A percentile compares a stretch with the other conserved stretches of the same genome.
Evolutionary conservation across 2,329 filamentous ascomycete species (phyloP).

Genomic region (Amesomyces nigricolor): DNA sequence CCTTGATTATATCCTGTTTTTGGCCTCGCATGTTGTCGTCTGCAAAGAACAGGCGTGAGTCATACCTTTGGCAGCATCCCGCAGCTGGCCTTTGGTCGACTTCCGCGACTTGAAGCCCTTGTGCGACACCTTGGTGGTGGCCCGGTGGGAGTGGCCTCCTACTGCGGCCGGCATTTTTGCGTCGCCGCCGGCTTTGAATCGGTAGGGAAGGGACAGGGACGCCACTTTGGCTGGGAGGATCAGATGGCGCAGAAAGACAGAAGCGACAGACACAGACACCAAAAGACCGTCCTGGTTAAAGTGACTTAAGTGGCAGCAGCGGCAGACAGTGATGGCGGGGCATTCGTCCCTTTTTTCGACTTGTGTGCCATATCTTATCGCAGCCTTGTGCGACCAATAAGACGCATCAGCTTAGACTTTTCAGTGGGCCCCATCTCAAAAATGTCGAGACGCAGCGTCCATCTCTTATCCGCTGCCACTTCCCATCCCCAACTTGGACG

Average conservation of each 20-base stretch:
- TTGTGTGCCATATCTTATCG: conserved; percentile 27
- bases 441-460: conserved; percentile 17
- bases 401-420: conserved; percentile 19
- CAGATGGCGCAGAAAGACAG: not conserved
- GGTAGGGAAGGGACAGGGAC: conserved; percentile 71
- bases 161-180: conserved; percentile 69
- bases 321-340: conserved; percentile 24
- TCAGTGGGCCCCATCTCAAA: conserved; percentile 27
- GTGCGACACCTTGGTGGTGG: conserved; percentile 81
- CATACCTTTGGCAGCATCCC: conserved; percentile 77
- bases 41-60: conserved; percentile 5
- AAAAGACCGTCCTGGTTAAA: not conserved
- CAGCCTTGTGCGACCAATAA: conserved; percentile 17
- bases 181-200: conserved; percentile 77
- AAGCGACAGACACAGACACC: not conserved
- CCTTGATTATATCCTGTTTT: not conserved
- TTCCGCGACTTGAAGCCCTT: conserved; percentile 93
- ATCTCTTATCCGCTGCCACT: not conserved
- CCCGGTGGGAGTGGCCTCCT: conserved; percentile 74
- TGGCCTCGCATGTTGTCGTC: no score
- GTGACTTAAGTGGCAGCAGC: not conserved
- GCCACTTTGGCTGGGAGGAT: conserved; percentile 45
- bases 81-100: conserved; percentile 79
- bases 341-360: conserved; percentile 21
- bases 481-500: not conserved